phyloP scores from a whole-genome alignment of 805 yeast species.

The Kockiozyma suomiensis region DNA sequence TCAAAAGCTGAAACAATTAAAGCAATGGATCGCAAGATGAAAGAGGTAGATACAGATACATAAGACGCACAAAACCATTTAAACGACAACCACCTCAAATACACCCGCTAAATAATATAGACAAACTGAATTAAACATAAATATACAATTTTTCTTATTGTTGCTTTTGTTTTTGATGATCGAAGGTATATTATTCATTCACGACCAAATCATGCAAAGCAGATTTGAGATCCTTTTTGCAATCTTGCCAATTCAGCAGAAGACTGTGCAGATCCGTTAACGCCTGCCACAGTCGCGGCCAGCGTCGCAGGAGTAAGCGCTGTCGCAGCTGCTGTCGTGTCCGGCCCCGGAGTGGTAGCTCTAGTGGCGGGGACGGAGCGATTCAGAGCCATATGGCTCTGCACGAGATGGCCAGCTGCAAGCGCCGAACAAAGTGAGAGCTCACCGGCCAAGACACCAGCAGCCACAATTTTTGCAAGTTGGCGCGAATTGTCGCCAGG shows the following conservation, averaged over 20 bases:
- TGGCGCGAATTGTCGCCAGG: conserved; percentile 97
- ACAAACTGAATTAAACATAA: no score
- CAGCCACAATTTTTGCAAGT: conserved; percentile 88
- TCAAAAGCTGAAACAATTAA: no score
- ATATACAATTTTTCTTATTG: no score
- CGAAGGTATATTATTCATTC: no score
- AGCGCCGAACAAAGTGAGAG: conserved; percentile 91
- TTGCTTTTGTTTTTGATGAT: no score
- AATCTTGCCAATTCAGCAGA: conserved; percentile 53
- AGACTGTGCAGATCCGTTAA: conserved; percentile 37
- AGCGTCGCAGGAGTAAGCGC: background rate
- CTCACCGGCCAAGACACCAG: conserved; percentile 95
- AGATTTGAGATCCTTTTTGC: conserved; percentile 71
- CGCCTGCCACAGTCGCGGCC: background rate
- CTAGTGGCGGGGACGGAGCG: conserved; percentile 49
- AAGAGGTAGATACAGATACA: no score
- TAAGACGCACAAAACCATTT: no score
- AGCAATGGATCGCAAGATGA: no score
- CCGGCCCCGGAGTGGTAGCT: conserved; percentile 32
- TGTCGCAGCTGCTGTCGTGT: background rate
- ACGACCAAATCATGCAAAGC: no score
- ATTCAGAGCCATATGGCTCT: conserved; percentile 95
- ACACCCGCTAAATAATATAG: no score
- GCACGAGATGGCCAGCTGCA: conserved; percentile 98
- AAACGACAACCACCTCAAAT: no score